phyloP scores from a whole-genome alignment of 352 stramenopile species.

The Phytophthora ohioensis region DNA sequence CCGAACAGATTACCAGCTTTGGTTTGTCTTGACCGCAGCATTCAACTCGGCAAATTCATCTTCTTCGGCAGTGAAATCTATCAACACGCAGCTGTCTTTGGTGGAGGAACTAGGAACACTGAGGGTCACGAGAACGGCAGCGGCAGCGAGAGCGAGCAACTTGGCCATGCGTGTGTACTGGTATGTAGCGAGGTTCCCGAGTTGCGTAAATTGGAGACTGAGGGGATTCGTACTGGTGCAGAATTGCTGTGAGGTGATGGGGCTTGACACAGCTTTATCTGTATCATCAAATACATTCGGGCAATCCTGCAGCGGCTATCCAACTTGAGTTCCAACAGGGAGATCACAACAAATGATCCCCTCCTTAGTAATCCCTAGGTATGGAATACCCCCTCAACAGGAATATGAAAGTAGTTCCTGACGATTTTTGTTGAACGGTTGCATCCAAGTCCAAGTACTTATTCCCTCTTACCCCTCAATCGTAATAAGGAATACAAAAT shows the following conservation, averaged over 20 bases:
- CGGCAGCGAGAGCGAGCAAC: conserved; percentile 1
- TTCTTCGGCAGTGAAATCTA: conserved; percentile 51
- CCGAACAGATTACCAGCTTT: conserved; percentile 22
- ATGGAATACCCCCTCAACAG: no score
- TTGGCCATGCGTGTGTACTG: background rate
- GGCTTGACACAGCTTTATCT: background rate
- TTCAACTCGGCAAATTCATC: conserved; percentile 54
- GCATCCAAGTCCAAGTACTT: no score
- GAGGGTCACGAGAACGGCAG: conserved; percentile 9
- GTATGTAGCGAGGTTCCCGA: background rate
- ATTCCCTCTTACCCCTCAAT: no score
- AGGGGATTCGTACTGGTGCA: no score
- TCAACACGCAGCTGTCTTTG: conserved; percentile 39
- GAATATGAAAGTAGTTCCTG: no score
- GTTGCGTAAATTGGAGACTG: conserved; percentile 1
- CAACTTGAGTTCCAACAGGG: no score
- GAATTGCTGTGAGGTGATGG: background rate
- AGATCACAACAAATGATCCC: no score
- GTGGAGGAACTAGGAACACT: background rate
- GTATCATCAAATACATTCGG: no score
- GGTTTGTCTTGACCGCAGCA: conserved; percentile 32
- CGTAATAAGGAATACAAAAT: no score
- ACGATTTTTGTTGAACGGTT: no score
- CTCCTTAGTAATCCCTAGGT: no score
- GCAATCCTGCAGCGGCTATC: no score